Conservation (phyloP, 2,329 filamentous ascomycete species). For the Trichophyton simii region DNA sequence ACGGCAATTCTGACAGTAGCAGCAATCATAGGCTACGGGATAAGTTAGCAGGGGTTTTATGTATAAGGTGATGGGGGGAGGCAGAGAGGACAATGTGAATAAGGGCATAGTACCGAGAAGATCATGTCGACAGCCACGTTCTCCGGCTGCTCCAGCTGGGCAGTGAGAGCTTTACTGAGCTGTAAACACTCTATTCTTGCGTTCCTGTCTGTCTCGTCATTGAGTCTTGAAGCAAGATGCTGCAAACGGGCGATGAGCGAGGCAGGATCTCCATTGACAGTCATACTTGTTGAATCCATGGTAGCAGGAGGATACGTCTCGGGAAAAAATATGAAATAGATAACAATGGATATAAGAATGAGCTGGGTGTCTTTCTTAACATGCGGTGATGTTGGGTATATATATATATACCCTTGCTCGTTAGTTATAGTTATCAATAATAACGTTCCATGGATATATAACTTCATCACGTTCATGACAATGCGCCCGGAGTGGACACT, state of each 20-base stretch:
- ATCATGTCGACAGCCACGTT: slow-evolving; percentile 2
- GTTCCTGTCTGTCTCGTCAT: neutral
- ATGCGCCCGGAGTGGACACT: neutral
- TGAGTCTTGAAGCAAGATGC: neutral
- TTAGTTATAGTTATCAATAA: neutral
- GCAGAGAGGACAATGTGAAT: neutral
- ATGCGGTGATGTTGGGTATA: neutral
- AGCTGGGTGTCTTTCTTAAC: neutral
- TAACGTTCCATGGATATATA: neutral
- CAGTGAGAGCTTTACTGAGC: neutral
- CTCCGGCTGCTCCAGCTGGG: slow-evolving; percentile 4
- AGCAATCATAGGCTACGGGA: slow-evolving; percentile 2
- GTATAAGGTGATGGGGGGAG: neutral
- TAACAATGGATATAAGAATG: neutral
- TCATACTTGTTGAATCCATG: neutral
- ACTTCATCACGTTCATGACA: neutral
- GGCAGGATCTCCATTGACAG: neutral
- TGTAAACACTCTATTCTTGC: neutral
- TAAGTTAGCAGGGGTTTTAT: neutral
- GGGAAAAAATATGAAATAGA: neutral
- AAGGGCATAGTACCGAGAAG: slow-evolving; percentile 2
- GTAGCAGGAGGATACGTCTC: neutral
- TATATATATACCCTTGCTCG: neutral
- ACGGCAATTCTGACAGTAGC: slow-evolving; percentile 6
- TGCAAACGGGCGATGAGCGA: neutral